Percentiles rank a stretch among this genome's conserved stretches.
Evolutionary conservation across 495 filamentous ascomycete genomes (phyloP).

Genomic region (Parachaetomium inaequale): DNA sequence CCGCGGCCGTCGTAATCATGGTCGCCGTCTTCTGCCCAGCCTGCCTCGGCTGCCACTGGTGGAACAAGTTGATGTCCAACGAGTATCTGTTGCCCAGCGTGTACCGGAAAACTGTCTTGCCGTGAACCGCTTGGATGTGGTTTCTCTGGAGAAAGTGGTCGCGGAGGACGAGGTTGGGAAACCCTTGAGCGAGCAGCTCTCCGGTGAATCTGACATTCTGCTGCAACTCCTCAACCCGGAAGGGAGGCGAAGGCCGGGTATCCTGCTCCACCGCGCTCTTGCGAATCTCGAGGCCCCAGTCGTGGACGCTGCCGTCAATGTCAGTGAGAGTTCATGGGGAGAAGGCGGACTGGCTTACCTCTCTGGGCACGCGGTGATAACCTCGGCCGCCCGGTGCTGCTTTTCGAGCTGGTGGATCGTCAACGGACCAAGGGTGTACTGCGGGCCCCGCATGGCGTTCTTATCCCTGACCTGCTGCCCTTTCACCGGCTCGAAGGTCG

Average conservation of each 20-base stretch:
- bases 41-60: slow-evolving; percentile 5
- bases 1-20: slow-evolving; percentile 1
- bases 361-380: slow-evolving; percentile 39
- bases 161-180: background rate
- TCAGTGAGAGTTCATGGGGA: background rate
- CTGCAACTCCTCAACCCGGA: background rate
- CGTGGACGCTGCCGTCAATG: slow-evolving; percentile 16
- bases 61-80: slow-evolving; percentile 21
- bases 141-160: background rate
- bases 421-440: slow-evolving; percentile 17
- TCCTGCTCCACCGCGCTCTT: background rate
- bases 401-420: slow-evolving; percentile 13
- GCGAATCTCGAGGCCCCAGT: slow-evolving; percentile 26
- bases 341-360: slow-evolving; percentile 28
- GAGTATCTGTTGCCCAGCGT: slow-evolving; percentile 15
- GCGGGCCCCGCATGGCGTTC: background rate
- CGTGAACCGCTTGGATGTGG: slow-evolving; percentile 13
- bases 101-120: slow-evolving; percentile 19
- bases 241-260: background rate
- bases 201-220: background rate
- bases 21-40: background rate
- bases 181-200: background rate
- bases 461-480: background rate
- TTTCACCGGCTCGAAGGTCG: background rate
- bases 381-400: slow-evolving; percentile 23